Evolutionary conservation across 768 basidiomycete genomes (phyloP), one percentile per base, ranked within the genome.

Genomic region (Kwoniella heveanensis): DNA sequence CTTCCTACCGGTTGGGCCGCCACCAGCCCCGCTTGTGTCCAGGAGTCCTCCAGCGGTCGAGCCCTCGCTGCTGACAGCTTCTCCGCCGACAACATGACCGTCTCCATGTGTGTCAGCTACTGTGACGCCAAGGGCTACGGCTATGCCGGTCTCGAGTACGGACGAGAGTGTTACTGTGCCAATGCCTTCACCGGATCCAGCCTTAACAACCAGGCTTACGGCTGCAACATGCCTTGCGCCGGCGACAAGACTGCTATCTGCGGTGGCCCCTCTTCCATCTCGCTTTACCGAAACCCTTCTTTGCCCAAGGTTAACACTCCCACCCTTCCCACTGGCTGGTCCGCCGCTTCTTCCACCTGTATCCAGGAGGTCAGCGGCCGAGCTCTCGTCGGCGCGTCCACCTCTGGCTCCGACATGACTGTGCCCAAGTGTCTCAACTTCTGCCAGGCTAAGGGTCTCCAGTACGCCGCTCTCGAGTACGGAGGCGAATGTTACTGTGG

Each of bases 111-210:
- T 59, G 47, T 53, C 10, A 21, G 30, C 17, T 54, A 60, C 53
- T 70, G 69, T 57, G 44, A 51, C 24, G 32, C 1, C 17, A 54
- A 44, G 21, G 62, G 65, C 30, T 70, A 52, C 58, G 39, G 21
- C 4, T 64, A 51, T 26, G 58, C 62, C 12, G 69, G 69, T 26
- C 44, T 65, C 26, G 66, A 66, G 46, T 60, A 65, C 51, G 53
- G 54, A n/a, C 15, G 39, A 25, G 48, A 74, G 64, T 75, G 73
- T 55, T 75, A 65, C 54, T 75, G 73, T 51, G 73, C 55, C 30
- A 69, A 70, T 53, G 39, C 25, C 29, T 52, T 71, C 22, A 54
- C 24, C 22, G 61, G 62, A 2, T 36, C 47, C 29, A 56, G 57
- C 19, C 60, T 21, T 29, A 53, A 15, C 24, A 71, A 67, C 64